A percentile compares a stretch with the other conserved stretches of the same genome.
Evolutionary conservation across 768 basidiomycete genomes (phyloP).

Genomic region (Porphyrellus cyaneotinctus): DNA sequence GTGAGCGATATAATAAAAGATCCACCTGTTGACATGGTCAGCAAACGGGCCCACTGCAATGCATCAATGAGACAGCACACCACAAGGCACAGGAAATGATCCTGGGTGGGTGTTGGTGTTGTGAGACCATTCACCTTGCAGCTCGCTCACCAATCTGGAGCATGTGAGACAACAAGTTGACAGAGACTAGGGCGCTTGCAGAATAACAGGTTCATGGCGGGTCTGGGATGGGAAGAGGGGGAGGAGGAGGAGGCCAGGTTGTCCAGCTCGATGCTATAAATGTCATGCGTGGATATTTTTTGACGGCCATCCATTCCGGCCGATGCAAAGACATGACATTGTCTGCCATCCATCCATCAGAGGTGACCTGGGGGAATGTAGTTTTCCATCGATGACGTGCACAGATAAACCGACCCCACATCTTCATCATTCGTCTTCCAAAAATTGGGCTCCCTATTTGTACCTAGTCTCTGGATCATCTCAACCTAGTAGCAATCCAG

Average conservation of each 20-base stretch:
- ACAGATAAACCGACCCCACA: too few relatives aligned
- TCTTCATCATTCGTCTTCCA: too few relatives aligned
- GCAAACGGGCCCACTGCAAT: neutral
- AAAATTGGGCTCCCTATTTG: too few relatives aligned
- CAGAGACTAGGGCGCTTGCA: conserved; percentile 16
- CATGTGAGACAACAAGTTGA: conserved; percentile 46
- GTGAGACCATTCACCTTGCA: neutral
- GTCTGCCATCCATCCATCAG: neutral
- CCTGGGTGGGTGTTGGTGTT: conserved; percentile 39
- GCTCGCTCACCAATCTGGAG: conserved; percentile 64
- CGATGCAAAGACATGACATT: neutral
- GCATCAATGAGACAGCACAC: conserved; percentile 37
- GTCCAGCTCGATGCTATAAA: neutral
- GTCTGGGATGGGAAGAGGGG: neutral
- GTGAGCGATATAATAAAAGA: conserved; percentile 54
- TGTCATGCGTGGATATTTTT: neutral
- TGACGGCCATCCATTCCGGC: neutral
- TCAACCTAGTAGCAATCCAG: too few relatives aligned
- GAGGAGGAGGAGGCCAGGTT: too few relatives aligned
- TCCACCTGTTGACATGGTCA: conserved; percentile 37
- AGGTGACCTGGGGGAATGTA: too few relatives aligned
- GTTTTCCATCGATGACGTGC: too few relatives aligned
- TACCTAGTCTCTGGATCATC: too few relatives aligned
- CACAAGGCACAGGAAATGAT: conserved; percentile 56
- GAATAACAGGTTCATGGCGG: conserved; percentile 7